Evolutionary conservation across 2,329 filamentous ascomycete species (phyloP), one percentile per base, ranked within the genome.

Genomic region (Colletotrichum australisinense): DNA sequence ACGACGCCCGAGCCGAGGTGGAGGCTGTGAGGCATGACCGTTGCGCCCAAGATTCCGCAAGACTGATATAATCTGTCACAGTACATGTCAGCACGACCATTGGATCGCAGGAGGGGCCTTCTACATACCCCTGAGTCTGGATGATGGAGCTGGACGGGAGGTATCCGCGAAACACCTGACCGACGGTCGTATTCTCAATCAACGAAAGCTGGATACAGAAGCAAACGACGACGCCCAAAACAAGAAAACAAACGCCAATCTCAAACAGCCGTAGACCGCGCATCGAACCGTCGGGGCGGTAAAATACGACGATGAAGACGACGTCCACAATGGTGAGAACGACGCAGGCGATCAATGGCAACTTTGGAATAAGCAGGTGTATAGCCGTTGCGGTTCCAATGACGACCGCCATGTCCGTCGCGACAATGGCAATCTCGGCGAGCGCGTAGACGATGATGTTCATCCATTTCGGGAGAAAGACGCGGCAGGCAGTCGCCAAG

Each of bases 1-100:
- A 93, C 91, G 58, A 94, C 90, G 11, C 92, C 92, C 6, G 90
- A 92, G 30, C 92, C 92, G 3, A 94, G 86, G 76, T 91, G 93
- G 5, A 94, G 82, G 67, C 89, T 91, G 77, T 93, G 91, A 5
- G 91, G 91, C 91, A 93, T 93, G n/a, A 93, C 92, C 0, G 93
- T 95, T 5, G 93, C 93, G 2, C 93, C 93, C 0, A 95, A 85
- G 71, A 95, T 95, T 67, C 93, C 93, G 75, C 93, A 95, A 1
- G 93, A 89, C 80, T 93, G 91, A 78, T 93, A 94, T 0, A 92
- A 67, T 19, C 79, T 79, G 16, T 4, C 1, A 0, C 4, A 8
- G 14, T 53, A 16, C 32, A 42, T 52, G 57, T 69, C 32, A 9
- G n/a, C 22, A 19, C 8, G 4, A 19, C 78, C 57, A 81, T 76